Base-by-base conservation (phyloP, 1,139 yeast genomes). In the Wickerhamomyces sp. region DNA sequence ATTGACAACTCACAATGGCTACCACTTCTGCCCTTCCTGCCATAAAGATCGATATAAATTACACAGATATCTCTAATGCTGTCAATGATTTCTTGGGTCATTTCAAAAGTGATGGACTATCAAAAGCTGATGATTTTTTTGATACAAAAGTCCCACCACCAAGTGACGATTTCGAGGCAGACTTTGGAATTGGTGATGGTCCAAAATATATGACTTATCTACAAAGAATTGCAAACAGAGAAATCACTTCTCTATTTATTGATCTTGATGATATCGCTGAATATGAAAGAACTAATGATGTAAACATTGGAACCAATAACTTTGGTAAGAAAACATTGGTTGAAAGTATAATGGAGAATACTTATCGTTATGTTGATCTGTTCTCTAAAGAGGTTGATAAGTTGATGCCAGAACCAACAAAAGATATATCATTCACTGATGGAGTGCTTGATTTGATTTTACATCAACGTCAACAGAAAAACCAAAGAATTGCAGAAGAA, bases 371-470 rank as follows among this genome's bases (percentile, higher is more conserved):
- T 58, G 67, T 81, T 34, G 98, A 91, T 57, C 63, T 93, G 34
- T 86, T 93, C 61, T 76, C 89, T 46, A 70, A 72, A 40, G 84
- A 81, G 10, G 78, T 87, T 41, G 99, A 94, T 66, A 82, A 79
- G 45, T 67, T 88, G 47, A 78, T 93, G 80, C 99, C 99, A 0
- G 73, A 73, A 49, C 89, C 97, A 26, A 83, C 94, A 4, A 75
- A 73, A 45, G 93, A 88, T 54, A 73, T 91, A 44, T 71, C 83
- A 41, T 88, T 86, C 64, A 81, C 82, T 56, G 97, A 90, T 62
- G 96, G 89, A 56, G 98, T 93, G 10, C 71, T 94, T 57, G 99
- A 94, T 62, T 95, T 93, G 48, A 89, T 94, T 49, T 73, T 91
- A 55, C 91, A 88, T 60, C 98, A 93, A 69, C 78, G 99, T 63